Evolutionary conservation across 139 green algal genomes (phyloP).

Genomic region (Pedinophyceae sp.): DNA sequence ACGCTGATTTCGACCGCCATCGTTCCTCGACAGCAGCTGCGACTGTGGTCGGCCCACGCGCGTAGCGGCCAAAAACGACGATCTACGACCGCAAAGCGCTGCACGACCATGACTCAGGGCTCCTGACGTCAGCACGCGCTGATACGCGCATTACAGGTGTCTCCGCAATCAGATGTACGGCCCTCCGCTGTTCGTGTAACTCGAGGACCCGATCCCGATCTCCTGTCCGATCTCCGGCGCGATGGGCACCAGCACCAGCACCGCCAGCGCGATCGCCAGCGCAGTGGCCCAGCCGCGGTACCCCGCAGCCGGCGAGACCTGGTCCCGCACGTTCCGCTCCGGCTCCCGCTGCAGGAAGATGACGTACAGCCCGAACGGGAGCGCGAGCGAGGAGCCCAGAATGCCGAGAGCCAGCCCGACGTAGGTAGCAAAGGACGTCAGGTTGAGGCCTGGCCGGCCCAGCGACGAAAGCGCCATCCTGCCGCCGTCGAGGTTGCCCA

Average conservation of each 20-base stretch:
- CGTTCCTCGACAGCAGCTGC: too few relatives aligned
- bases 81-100: too few relatives aligned
- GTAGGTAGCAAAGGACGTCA: conserved; percentile 66
- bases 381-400: conserved; percentile 45
- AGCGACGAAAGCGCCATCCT: conserved; percentile 15
- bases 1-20: too few relatives aligned
- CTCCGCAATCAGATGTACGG: too few relatives aligned
- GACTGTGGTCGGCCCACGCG: too few relatives aligned
- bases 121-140: too few relatives aligned
- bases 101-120: too few relatives aligned
- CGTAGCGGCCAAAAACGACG: too few relatives aligned
- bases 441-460: not conserved
- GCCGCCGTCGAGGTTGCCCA: conserved; percentile 64
- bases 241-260: conserved; percentile 58
- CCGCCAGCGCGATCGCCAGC: conserved; percentile 25
- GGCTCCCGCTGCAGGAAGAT: conserved; percentile 63
- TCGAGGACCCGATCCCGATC: too few relatives aligned
- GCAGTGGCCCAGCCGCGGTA: conserved; percentile 19
- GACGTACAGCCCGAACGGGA: conserved; percentile 76
- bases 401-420: conserved; percentile 59
- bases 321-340: conserved; percentile 56
- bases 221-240: conserved; percentile 37
- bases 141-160: too few relatives aligned
- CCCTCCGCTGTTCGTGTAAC: too few relatives aligned
- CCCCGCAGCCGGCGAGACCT: conserved; percentile 24